A percentile compares a stretch with the other conserved stretches of the same genome.
Evolutionary conservation across 345 rosid genomes (phyloP).

Genomic region (Dovyalis caffra): DNA sequence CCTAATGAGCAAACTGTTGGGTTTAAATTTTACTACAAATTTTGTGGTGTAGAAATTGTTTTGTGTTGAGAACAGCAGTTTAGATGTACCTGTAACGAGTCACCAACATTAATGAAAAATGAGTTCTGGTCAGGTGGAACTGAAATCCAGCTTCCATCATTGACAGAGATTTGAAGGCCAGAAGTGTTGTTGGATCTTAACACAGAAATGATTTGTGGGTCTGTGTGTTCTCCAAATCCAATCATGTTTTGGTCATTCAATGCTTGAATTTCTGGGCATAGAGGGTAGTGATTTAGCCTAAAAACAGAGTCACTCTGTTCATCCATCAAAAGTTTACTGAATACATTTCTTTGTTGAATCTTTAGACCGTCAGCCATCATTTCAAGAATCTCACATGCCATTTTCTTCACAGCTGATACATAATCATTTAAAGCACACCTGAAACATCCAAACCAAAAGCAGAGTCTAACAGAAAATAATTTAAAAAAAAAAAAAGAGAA

Average conservation of each 20-base stretch:
- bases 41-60: not conserved
- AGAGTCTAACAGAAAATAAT: not conserved
- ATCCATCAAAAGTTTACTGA: slow-evolving; percentile 31
- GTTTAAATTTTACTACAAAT: not conserved
- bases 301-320: slow-evolving; percentile 50
- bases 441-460: not conserved
- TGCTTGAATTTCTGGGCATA: slow-evolving; percentile 41
- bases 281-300: slow-evolving; percentile 57
- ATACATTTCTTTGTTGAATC: slow-evolving; percentile 27
- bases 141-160: slow-evolving; percentile 52
- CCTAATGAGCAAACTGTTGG: not conserved
- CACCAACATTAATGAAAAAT: slow-evolving; percentile 54
- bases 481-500: not conserved
- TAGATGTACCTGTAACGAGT: slow-evolving; percentile 44
- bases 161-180: slow-evolving; percentile 52
- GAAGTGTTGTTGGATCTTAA: slow-evolving; percentile 57
- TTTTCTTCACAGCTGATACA: slow-evolving; percentile 18
- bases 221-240: slow-evolving; percentile 69
- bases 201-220: slow-evolving; percentile 63
- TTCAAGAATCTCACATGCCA: slow-evolving; percentile 26
- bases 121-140: slow-evolving; percentile 54
- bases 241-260: slow-evolving; percentile 38
- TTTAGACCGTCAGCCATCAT: slow-evolving; percentile 32
- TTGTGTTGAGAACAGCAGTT: not conserved
- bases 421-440: slow-evolving; percentile 24